Base-by-base conservation (phyloP, 495 filamentous ascomycete species). In the Penicillium bialowiezense region DNA sequence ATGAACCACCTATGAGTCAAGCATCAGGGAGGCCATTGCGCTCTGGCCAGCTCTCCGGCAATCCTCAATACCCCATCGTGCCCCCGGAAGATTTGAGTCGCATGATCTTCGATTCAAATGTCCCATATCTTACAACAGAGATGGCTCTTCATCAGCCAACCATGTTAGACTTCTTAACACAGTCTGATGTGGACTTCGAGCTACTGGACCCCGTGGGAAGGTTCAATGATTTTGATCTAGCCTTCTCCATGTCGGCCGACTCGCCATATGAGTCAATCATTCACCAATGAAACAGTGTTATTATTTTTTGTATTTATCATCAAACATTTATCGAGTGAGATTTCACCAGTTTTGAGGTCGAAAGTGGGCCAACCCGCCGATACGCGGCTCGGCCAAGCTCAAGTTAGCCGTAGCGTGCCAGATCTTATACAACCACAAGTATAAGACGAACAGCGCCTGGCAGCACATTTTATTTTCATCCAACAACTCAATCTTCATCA, bases 101-200 rank as follows among this genome's bases (percentile, higher is more conserved):
- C 9, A 44, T 12, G 13, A 17, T 31, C 17, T 20, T 10, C 28
- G 43, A 38, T 28, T 19, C 10, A 3, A 36, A 32, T 36, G 38
- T 36, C 3, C 42, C 34, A 13, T 36, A 52, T 17, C 60, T 67
- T 28, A 67, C 65, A 13, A 67, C 65, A 2, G 68, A 62, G 33
- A 69, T 69, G 65, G 58, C 63, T 28, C 64, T 71, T 40, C 55
- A 67, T 28, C 59, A 67, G 32, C 63, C 65, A 9, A 65, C 62
- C 3, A 69, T 71, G 68, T 58, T 67, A 43, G 59, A 69, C 19
- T 71, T 71, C 13, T 51, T 69, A 3, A 59, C 63, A 13, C 65
- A 64, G 58, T 56, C 61, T 13, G 50, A 63, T 39, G 37, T 64
- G 10, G 60, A 67, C 49, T 36, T 67, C 23, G 65, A 62, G 6